A percentile compares a stretch with the other conserved stretches of the same genome.
Evolutionary conservation across 768 basidiomycete species (phyloP).

Genomic region (Candolleomyces efflorescens): DNA sequence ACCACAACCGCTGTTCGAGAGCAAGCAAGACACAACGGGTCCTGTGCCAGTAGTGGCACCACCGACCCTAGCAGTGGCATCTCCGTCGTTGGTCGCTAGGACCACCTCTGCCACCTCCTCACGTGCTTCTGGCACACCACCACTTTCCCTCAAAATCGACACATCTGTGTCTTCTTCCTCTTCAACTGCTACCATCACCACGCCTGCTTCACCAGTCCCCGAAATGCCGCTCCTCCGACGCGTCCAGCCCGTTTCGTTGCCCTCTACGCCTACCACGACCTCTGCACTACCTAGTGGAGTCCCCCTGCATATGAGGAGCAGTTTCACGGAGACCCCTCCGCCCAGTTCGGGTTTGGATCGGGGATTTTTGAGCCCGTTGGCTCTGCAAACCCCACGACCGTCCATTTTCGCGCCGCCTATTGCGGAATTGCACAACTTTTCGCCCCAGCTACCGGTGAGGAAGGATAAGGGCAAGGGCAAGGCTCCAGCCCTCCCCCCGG

Average conservation of each 20-base stretch:
- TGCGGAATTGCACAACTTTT: conserved; percentile 22
- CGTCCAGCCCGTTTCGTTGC: conserved; percentile 42
- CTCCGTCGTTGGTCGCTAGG: conserved; percentile 3
- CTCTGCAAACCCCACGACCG: conserved; percentile 28
- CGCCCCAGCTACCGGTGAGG: conserved; percentile 17
- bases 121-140: conserved; percentile 20
- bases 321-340: conserved; percentile 18
- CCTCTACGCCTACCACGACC: conserved; percentile 36
- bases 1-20: too few species aligned
- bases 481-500: conserved; percentile 23
- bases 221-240: conserved; percentile 35
- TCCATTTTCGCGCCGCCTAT: conserved; percentile 16
- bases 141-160: conserved; percentile 33
- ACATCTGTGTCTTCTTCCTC: conserved; percentile 14
- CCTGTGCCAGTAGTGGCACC: conserved; percentile 1
- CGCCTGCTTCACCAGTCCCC: too few species aligned
- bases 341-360: conserved; percentile 7
- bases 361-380: conserved; percentile 42
- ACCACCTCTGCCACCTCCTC: conserved; percentile 7
- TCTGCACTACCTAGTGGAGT: conserved; percentile 29
- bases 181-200: not conserved
- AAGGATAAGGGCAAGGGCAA: conserved; percentile 24
- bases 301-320: conserved; percentile 26
- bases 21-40: not conserved
- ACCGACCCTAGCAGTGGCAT: conserved; percentile 2